Conservation (phyloP, 371 early-diverging fungal species). For the Sporodiniella umbellata region DNA sequence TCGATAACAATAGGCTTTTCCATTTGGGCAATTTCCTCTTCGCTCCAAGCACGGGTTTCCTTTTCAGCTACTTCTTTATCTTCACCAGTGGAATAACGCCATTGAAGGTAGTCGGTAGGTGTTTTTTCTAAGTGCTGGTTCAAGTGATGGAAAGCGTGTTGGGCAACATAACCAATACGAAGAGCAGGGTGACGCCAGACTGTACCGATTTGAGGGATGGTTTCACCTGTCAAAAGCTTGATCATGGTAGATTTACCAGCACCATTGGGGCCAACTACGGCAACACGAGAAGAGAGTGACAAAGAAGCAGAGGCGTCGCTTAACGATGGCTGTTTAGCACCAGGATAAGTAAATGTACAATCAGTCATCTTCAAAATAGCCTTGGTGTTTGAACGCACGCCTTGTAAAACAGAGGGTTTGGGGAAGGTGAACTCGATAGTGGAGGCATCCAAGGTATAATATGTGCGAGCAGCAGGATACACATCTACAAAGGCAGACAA, state of each 20-base stretch:
- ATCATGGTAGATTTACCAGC: conserved; percentile 88
- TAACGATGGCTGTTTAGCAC: conserved; percentile 59
- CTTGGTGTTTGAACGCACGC: conserved; percentile 74
- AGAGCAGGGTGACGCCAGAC: conserved; percentile 75
- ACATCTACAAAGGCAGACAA: conserved; percentile 60
- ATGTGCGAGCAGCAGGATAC: conserved; percentile 59
- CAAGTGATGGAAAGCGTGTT: conserved; percentile 88
- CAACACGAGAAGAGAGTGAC: conserved; percentile 76
- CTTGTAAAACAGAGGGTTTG: conserved; percentile 70
- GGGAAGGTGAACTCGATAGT: conserved; percentile 74
- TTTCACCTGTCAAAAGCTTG: conserved; percentile 77
- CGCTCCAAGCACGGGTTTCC: conserved; percentile 66
- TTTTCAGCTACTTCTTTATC: conserved; percentile 79
- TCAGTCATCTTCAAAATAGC: conserved; percentile 71
- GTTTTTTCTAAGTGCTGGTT: conserved; percentile 80
- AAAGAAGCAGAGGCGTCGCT: conserved; percentile 58
- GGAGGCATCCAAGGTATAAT: conserved; percentile 70
- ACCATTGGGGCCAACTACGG: conserved; percentile 78
- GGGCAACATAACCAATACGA: conserved; percentile 85
- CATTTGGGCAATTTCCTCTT: conserved; percentile 67
- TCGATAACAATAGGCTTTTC: conserved; percentile 53
- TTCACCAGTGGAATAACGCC: conserved; percentile 80
- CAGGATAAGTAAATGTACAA: conserved; percentile 69
- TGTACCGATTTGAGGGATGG: conserved; percentile 58
- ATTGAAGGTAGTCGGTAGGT: conserved; percentile 78